A percentile compares a stretch with the other conserved stretches of the same genome.
Conservation (phyloP, 345 rosid genomes). For the Tarenaya hassleriana region DNA sequence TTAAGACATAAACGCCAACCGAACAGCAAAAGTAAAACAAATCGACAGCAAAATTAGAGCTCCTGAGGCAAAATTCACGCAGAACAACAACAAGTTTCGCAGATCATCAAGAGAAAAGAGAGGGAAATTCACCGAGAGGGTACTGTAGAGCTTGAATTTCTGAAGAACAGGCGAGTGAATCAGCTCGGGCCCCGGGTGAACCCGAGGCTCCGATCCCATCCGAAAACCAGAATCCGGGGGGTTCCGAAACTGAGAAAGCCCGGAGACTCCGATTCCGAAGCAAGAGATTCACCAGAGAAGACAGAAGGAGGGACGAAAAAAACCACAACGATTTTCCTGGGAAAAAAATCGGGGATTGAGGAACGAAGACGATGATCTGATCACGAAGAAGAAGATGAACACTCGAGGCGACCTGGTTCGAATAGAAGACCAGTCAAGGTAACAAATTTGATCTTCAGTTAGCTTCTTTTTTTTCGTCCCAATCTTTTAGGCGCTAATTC, state of each 20-base stretch:
- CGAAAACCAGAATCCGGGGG: constrained; percentile 26
- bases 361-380: constrained; percentile 1
- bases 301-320: not conserved
- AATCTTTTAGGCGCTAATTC: constrained; percentile 24
- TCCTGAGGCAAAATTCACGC: not conserved
- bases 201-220: constrained; percentile 38
- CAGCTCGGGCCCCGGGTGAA: constrained; percentile 22
- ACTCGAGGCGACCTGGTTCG: constrained; percentile 23
- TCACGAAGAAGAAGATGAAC: constrained; percentile 23
- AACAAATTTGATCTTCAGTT: not conserved
- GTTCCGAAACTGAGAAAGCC: too few species aligned
- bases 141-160: constrained; percentile 74
- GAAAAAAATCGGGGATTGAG: not conserved
- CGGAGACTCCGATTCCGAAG: constrained; percentile 6
- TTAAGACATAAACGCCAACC: too few species aligned
- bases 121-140: constrained; percentile 49
- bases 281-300: not conserved
- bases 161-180: constrained; percentile 45
- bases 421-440: constrained; percentile 13
- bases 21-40: not conserved
- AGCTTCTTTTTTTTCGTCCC: not conserved
- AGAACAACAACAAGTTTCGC: not conserved
- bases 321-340: not conserved
- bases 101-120: not conserved
- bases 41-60: too few species aligned